Base-by-base conservation (phyloP, 306 rosid genomes). In the Oxytropis ochrocephala region DNA sequence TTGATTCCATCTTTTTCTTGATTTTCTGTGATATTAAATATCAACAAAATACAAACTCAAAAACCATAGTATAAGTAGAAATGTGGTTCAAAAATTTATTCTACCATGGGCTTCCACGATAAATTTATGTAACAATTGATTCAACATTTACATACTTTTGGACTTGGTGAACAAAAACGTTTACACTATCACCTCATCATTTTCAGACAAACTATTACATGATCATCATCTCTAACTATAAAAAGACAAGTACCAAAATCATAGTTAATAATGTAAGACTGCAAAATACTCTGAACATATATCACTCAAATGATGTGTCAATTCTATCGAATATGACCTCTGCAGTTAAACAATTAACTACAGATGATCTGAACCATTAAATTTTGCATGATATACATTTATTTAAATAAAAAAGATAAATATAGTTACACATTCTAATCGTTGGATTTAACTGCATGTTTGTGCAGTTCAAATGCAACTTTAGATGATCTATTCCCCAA, bases 1-100 rank as follows among this genome's bases (percentile, higher is more conserved):
- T 78, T 55, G 67, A 56, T 81, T 94, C 92, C 97, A 87, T 88
- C 86, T 88, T 84, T 78, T 94, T 90, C 89, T 87, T 94, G 68
- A 33, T 80, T 82, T 86, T 87, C 98, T 90, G 73, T 42, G 56
- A 6, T 51, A 63, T 32, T 58, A 67, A 50, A 68, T 64, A 43
- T 30, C 69, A 66, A 56, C 53, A 54, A 69, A 58, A 16, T 18
- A 39, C 38, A 72, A 65, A 77, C 8, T 32, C 1, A 64, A 70
- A 62, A 55, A 43, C 19, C 30, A 19, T n/a, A 7, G n/a, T 44
- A n/a, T 46, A 52, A 61, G 44, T 12, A 14, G 42, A 44, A 35
- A 8, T 5, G 67, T 53, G 2, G 33, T 33, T 33, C 64, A 49
- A 30, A 72, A 64, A 10, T 57, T 57, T 32, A 32, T 32, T 57